Percentiles rank a stretch among this genome's conserved stretches.
phyloP scores from a whole-genome alignment of 371 early-diverging fungal genomes.

The Mortierella sp. region DNA sequence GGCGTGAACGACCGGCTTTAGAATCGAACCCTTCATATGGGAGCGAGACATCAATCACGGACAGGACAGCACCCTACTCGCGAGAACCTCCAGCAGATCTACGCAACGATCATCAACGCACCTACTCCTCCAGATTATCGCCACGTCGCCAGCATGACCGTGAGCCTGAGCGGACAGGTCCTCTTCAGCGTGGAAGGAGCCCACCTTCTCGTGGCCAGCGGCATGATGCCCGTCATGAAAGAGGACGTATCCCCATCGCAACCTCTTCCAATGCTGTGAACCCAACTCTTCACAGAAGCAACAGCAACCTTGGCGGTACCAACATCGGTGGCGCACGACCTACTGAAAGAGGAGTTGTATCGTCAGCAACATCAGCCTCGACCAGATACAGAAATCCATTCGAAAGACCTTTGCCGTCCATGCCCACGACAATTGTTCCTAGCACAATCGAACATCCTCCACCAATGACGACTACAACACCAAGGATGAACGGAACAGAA shows the following conservation, averaged over 20 bases:
- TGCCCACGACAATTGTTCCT: too few relatives aligned
- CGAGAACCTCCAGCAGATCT: conserved; percentile 11
- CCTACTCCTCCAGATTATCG: too few relatives aligned
- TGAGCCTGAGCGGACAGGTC: neutral
- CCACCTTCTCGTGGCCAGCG: neutral
- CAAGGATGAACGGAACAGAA: too few relatives aligned
- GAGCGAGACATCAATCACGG: neutral
- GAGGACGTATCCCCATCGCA: too few relatives aligned
- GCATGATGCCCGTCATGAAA: too few relatives aligned
- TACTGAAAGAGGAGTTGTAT: neutral
- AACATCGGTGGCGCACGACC: neutral
- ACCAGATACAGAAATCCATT: conserved; percentile 17
- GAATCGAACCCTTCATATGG: too few relatives aligned
- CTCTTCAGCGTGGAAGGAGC: neutral
- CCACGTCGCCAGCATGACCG: too few relatives aligned
- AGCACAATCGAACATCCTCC: too few relatives aligned
- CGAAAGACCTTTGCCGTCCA: neutral
- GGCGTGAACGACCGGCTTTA: neutral
- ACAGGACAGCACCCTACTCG: neutral
- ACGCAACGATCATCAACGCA: neutral
- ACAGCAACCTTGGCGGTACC: neutral
- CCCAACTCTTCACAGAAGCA: neutral
- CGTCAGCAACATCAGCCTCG: neutral
- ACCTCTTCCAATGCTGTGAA: neutral
- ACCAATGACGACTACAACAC: too few relatives aligned